Conservation (phyloP, 192 early-diverging fungal genomes). For the Coemansia sp. region DNA sequence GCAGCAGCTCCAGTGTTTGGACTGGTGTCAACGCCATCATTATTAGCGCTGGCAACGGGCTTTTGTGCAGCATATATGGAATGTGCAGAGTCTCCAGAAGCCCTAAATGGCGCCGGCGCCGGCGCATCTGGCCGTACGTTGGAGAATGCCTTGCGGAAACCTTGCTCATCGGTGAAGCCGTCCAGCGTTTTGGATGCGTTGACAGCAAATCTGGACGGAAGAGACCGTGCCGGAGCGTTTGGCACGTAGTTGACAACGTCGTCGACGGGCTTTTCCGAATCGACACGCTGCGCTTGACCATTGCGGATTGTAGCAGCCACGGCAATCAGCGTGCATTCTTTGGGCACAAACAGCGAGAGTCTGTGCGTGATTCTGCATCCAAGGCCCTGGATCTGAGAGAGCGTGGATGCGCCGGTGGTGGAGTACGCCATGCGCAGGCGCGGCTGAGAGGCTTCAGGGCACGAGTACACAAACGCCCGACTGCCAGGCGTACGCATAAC, state of each 20-base stretch:
- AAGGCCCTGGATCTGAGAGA: slow-evolving; percentile 45
- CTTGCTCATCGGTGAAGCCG: slow-evolving; percentile 45
- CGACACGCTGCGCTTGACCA: slow-evolving; percentile 47
- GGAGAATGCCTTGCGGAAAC: slow-evolving; percentile 49
- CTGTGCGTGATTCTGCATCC: slow-evolving; percentile 45
- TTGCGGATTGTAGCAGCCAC: slow-evolving; percentile 47
- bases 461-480: slow-evolving; percentile 53
- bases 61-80: neutral
- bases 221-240: slow-evolving; percentile 34
- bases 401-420: slow-evolving; percentile 34
- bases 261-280: slow-evolving; percentile 35
- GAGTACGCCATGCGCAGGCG: slow-evolving; percentile 58
- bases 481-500: slow-evolving; percentile 48
- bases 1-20: slow-evolving; percentile 45
- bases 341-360: slow-evolving; percentile 41
- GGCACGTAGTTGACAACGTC: slow-evolving; percentile 50
- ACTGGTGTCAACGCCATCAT: slow-evolving; percentile 30
- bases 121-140: slow-evolving; percentile 43
- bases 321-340: slow-evolving; percentile 48
- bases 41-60: neutral
- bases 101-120: slow-evolving; percentile 33
- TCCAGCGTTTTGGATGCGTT: slow-evolving; percentile 37
- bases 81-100: neutral
- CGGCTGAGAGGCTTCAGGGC: slow-evolving; percentile 48
- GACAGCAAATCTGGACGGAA: slow-evolving; percentile 42